Evolutionary conservation across 179 eudicot genomes (phyloP), one percentile per base, ranked within the genome.

Genomic region (Silene coronaria): DNA sequence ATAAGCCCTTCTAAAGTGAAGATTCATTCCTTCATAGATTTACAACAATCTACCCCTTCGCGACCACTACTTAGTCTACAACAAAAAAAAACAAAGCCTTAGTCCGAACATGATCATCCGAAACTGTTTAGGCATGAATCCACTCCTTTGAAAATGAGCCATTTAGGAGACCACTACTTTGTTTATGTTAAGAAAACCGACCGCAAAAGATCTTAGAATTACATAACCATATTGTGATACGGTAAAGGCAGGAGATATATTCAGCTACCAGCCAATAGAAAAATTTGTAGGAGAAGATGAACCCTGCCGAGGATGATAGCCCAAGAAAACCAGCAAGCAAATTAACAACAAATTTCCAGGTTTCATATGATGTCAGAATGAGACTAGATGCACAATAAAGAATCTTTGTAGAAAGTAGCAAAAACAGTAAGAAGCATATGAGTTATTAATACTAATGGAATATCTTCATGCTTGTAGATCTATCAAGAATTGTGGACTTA

Each of bases 401-500:
- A 53, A 17, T 17, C 21, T 0, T 53, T 53, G 19, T n/a, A 57
- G 67, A 16, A 22, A 11, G 17, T 3, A 55, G 66, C 24, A 23
- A 12, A 42, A 19, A 76, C 8, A 22, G 23, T 27, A 78, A 67
- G 74, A 46, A 73, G n/a, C 61, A 0, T 10, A 55, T 53, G 21
- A 11, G 12, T 11, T 67, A 67, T 30, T 76, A 14, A 17, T 57
- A 53, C 58, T 53, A 53, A 53, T 53, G 58, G 32, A 9, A 72
- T 58, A 65, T 64, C 66, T 67, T 28, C 4, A 66, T 3, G 21
- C 19, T 21, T 14, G 55, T 59, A 67, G n/a, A 21, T 46, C 11
- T 51, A 14, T 30, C 30, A 45, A 24, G 66, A 71, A 51, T 8
- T 51, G 32, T 7, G 32, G 8, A 71, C 91, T 87, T 84, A 87